phyloP scores from a whole-genome alignment of 2,329 filamentous ascomycete species.

The Thielaviopsis cerberus region DNA sequence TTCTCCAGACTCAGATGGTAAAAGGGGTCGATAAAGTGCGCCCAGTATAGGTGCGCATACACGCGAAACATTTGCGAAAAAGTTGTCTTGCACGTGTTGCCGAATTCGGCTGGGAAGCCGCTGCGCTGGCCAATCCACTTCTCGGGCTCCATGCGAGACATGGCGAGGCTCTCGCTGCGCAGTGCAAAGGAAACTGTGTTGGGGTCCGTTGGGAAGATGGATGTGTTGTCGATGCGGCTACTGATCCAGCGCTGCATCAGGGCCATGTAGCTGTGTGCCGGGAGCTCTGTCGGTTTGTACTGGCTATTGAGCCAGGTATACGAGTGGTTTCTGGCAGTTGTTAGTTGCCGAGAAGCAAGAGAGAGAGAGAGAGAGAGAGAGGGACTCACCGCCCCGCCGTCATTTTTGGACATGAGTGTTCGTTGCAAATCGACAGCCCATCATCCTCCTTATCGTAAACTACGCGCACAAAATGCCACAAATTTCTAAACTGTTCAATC shows the following conservation, averaged over 20 bases:
- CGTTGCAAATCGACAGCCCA: constrained; percentile 55
- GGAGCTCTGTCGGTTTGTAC: constrained; percentile 58
- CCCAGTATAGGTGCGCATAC: constrained; percentile 78
- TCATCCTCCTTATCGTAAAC: constrained; percentile 58
- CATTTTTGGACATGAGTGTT: constrained; percentile 64
- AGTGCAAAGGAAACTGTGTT: constrained; percentile 35
- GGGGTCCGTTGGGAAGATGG: constrained; percentile 61
- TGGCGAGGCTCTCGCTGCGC: constrained; percentile 30
- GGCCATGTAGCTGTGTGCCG: constrained; percentile 65
- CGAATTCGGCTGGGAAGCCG: constrained; percentile 62
- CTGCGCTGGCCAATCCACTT: constrained; percentile 65
- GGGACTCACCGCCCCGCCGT: constrained; percentile 57
- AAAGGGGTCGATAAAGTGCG: constrained; percentile 57
- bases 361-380: too few species aligned
- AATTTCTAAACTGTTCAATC: constrained; percentile 64
- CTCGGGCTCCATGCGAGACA: constrained; percentile 25
- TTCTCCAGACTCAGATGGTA: constrained; percentile 51
- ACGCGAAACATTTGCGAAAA: constrained; percentile 83
- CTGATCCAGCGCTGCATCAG: constrained; percentile 76
- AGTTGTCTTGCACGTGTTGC: constrained; percentile 61
- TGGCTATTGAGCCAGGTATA: constrained; percentile 73
- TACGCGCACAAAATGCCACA: constrained; percentile 64
- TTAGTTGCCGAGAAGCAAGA: not conserved
- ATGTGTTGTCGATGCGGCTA: constrained; percentile 60
- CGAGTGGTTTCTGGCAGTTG: constrained; percentile 44